Evolutionary conservation across 1,284 basidiomycete genomes (phyloP), one percentile per base, ranked within the genome.

Genomic region (Phellopilus nigrolimitatus): DNA sequence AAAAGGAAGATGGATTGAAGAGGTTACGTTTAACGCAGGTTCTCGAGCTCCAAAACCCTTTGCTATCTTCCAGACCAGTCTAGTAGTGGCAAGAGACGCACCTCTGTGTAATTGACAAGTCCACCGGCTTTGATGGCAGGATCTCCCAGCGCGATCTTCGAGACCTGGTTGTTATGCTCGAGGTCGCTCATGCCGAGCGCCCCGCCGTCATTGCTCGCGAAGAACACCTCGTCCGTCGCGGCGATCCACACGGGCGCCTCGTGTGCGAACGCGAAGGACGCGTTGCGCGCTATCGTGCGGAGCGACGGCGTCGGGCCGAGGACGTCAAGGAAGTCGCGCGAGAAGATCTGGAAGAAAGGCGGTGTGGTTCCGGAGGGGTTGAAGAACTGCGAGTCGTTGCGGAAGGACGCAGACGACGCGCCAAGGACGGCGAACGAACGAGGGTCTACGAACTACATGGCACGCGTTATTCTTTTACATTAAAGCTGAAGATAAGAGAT

Each of bases 311-410:
- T 66, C 6, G 65, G 58, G 1, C 86, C 86, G 3, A 88, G 75
- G 56, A 88, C 70, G 1, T 64, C 49, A 31, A 82, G 66, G 64
- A 90, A 89, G 4, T 66, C 69, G 2, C 66, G 58, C 60, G 88
- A 73, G 61, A 86, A 85, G 53, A 84, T 68, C 62, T 88, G 84
- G 68, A 89, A 84, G 60, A 82, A 78, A 0, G 82, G 83, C 4
- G 79, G 67, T 0, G 69, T 62, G 6, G 67, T 56, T 53, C 69
- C 67, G 4, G 69, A 70, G 3, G 75, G 74, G 55, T 69, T 71
- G 62, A 69, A 66, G 44, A 62, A 54, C 22, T 57, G 31, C 12
- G 63, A 48, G 21, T 56, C 55, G 21, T 58, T 41, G 31, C 68
- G 63, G 58, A 68, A 69, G 39, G 59, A 21, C 1, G 59, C 63